Base-by-base conservation (phyloP, 768 basidiomycete genomes). In the Lenzites betulinus region DNA sequence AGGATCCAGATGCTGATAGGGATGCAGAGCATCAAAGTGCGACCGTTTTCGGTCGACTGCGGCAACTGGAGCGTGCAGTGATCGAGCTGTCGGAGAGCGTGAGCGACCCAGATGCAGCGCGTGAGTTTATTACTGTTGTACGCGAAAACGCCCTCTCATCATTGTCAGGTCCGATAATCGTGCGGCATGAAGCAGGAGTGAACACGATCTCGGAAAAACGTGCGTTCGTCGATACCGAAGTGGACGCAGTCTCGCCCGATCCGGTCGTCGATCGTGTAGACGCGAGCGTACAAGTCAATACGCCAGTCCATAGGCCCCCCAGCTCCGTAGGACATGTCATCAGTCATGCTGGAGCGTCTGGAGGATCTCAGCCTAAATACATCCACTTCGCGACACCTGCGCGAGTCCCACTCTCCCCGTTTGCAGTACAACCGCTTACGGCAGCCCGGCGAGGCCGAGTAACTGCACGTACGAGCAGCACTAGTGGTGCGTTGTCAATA, bases 31-130 rank as follows among this genome's bases (percentile, higher is more conserved):
- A 46, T 12, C 25, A 52, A 43, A 18, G 28, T 13, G 7, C 42
- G 51, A 54, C 62, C 13, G 41, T 66, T 1, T 38, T 61, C 9
- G 54, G 48, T 0, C 51, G 62, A 15, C 50, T 64, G 7, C 39
- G 49, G 18, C 44, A 39, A 25, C 28, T 66, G 4, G 62, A 66
- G 25, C 52, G 49, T 22, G 50, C 58, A 2, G 30, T 66, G 20
- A 38, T 46, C 16, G 62, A 66, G 30, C 41, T 66, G n/a, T 33
- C 54, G 2, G 65, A 66, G 47, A 58, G 39, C 12, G 47, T 61
- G 15, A 48, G 59, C 22, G 65, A 66, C 36, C 65, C 65, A 22
- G 57, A 64, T 12, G 62, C 65, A 7, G 65, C 62, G 7, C 51
- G 62, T 58, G 28, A 49, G 58, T 53, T 6, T 3, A 9, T 15